Percentiles rank a stretch among this genome's conserved stretches.
These are phyloP conservation scores for Peniophora sp. DNA, from an alignment of 1,284 basidiomycete genomes.

Conservation along the genomic window DNA sequence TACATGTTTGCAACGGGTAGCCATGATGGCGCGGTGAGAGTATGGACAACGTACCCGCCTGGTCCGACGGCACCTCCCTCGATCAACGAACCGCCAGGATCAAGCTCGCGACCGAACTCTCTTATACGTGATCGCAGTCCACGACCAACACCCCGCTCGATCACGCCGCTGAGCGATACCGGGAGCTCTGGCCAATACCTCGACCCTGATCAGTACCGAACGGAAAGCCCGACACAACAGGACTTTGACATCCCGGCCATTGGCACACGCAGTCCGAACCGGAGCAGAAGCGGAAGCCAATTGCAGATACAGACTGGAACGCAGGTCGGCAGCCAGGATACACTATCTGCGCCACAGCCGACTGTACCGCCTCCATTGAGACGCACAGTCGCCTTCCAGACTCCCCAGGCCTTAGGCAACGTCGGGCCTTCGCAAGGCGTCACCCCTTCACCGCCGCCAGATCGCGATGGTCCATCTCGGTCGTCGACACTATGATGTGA, in stretches of 20 bases:
- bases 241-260: constrained; percentile 2
- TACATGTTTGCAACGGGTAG: constrained; percentile 77
- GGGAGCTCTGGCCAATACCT: constrained; percentile 8
- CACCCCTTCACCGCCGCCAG: too few relatives aligned
- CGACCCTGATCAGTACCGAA: constrained; percentile 9
- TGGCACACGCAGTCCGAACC: too few relatives aligned
- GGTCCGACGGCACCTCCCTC: constrained; percentile 1
- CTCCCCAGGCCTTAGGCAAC: too few relatives aligned
- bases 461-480: too few relatives aligned
- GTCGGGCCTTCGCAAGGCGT: too few relatives aligned
- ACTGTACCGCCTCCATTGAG: too few relatives aligned
- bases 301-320: too few relatives aligned
- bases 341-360: too few relatives aligned
- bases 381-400: too few relatives aligned
- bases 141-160: constrained; percentile 12
- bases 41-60: constrained; percentile 44
- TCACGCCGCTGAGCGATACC: constrained; percentile 16
- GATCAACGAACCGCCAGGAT: not conserved
- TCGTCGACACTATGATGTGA: too few relatives aligned
- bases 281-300: too few relatives aligned
- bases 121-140: not conserved
- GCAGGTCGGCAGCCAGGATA: too few relatives aligned
- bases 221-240: constrained; percentile 11
- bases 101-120: not conserved
- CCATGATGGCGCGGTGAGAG: constrained; percentile 63